These are phyloP conservation scores for Neurospora sp. DNA, from an alignment of 495 filamentous ascomycete species.

Conservation along the genomic window DNA sequence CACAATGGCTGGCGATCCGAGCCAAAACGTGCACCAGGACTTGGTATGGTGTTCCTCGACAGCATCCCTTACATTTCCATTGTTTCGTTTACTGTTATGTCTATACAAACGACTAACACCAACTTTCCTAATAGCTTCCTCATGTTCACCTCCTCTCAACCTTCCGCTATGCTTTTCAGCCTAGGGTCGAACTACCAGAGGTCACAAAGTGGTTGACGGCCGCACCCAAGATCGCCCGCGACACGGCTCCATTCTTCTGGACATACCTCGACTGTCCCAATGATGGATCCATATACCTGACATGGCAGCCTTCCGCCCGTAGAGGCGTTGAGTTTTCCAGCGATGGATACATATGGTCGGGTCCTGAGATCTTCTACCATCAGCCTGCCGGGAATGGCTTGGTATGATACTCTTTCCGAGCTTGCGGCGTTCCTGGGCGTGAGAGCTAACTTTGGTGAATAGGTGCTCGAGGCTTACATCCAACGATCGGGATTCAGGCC, in stretches of 20 bases:
- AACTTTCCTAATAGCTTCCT: constrained; percentile 47
- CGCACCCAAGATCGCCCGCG: constrained; percentile 71
- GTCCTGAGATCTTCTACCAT: constrained; percentile 59
- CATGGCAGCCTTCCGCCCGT: constrained; percentile 69
- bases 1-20: constrained; percentile 23
- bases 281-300: constrained; percentile 71
- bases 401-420: constrained; percentile 39
- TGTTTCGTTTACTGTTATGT: not conserved
- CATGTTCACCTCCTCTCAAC: constrained; percentile 82
- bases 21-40: constrained; percentile 27
- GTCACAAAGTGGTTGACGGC: constrained; percentile 66
- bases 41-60: constrained; percentile 15
- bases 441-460: constrained; percentile 9
- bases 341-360: constrained; percentile 87
- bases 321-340: constrained; percentile 65
- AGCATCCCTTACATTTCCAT: not conserved
- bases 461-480: constrained; percentile 70
- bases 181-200: constrained; percentile 54
- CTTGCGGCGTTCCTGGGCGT: not conserved
- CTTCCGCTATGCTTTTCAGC: constrained; percentile 59
- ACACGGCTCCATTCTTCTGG: constrained; percentile 76
- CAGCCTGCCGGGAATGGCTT: constrained; percentile 63
- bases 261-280: constrained; percentile 74
- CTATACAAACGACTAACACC: constrained; percentile 3
- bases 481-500: constrained; percentile 70